Evolutionary conservation across 768 basidiomycete species (phyloP), one percentile per base, ranked within the genome.

Genomic region (Albatrellus ellisii): DNA sequence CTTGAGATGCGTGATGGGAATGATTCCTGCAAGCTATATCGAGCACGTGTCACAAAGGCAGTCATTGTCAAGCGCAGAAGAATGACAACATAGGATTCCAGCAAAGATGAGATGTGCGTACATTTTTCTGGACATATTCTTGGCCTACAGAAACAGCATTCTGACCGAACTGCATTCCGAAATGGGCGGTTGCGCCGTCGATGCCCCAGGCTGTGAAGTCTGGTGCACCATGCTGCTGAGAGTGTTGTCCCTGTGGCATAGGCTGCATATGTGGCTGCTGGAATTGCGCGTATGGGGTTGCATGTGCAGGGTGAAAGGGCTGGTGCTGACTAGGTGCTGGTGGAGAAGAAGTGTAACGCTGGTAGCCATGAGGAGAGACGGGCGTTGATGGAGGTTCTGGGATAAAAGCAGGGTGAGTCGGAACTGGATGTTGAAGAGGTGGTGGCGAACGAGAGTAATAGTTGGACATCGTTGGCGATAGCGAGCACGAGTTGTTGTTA

Each of bases 121-220:
- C 88, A 58, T 97, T 97, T 59, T 83, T 82, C 61, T 91, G 87
- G 36, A 99, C 82, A 49, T 98, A 98, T 37, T 91, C 87, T 59
- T 94, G 90, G 0, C 95, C 94, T 0, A 90, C 94, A 5, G 81
- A 79, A 2, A 98, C 82, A 0, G 94, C 94, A 46, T 75, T 86
- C 49, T 79, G 78, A 3, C 94, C 92, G 24, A 98, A 75, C 59
- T 97, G 94, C 75, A 98, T 87, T 17, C 94, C 89, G 56, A 99
- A 80, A 59, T 92, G 84, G 0, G 95, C 87, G 2, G 95, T 97
- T 8, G 89, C 78, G 54, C 87, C 87, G 59, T 95, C 82, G 61
- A 98, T 70, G 0, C 86, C 84, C 83, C 83, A 87, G 11, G 79
- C 77, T 8, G 68, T 69, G 50, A 81, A 82, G 54, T 79, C 65